phyloP scores from a whole-genome alignment of 345 rosid species.

The Populus deltoides region DNA sequence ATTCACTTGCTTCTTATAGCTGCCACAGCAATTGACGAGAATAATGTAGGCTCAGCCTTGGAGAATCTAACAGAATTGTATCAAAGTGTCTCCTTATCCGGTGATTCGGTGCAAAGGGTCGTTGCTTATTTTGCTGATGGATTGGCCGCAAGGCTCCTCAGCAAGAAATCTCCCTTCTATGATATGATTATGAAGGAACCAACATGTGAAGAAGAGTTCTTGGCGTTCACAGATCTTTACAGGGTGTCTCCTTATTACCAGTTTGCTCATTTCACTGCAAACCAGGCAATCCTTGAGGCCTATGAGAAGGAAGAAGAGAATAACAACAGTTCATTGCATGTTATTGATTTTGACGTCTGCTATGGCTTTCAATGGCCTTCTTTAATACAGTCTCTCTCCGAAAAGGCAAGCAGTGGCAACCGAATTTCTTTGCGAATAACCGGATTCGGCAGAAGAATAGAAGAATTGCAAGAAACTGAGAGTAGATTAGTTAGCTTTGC shows the following conservation, averaged over 20 bases:
- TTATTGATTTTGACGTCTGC: constrained; percentile 56
- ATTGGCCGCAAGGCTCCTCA: constrained; percentile 48
- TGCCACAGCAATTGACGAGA: constrained; percentile 48
- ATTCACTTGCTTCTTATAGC: constrained; percentile 56
- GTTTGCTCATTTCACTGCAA: constrained; percentile 72
- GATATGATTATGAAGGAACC: constrained; percentile 57
- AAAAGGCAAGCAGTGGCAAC: constrained; percentile 38
- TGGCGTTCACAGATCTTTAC: constrained; percentile 54
- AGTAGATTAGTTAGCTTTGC: constrained; percentile 50
- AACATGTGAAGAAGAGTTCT: constrained; percentile 42
- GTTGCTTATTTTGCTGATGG: constrained; percentile 63
- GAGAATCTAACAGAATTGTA: constrained; percentile 45
- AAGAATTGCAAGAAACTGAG: constrained; percentile 60
- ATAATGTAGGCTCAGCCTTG: constrained; percentile 32
- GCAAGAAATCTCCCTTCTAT: constrained; percentile 50
- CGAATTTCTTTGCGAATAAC: constrained; percentile 46
- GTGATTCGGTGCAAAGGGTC: constrained; percentile 61
- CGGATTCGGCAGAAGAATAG: constrained; percentile 43
- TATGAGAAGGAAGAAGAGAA: constrained; percentile 43
- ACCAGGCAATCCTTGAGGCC: constrained; percentile 56
- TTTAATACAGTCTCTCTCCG: constrained; percentile 63
- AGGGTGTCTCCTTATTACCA: constrained; percentile 61
- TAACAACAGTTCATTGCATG: constrained; percentile 46
- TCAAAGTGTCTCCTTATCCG: constrained; percentile 40
- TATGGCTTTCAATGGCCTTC: constrained; percentile 78